phyloP scores from a whole-genome alignment of 371 early-diverging fungal genomes.

The Lichtheimia ramosa region DNA sequence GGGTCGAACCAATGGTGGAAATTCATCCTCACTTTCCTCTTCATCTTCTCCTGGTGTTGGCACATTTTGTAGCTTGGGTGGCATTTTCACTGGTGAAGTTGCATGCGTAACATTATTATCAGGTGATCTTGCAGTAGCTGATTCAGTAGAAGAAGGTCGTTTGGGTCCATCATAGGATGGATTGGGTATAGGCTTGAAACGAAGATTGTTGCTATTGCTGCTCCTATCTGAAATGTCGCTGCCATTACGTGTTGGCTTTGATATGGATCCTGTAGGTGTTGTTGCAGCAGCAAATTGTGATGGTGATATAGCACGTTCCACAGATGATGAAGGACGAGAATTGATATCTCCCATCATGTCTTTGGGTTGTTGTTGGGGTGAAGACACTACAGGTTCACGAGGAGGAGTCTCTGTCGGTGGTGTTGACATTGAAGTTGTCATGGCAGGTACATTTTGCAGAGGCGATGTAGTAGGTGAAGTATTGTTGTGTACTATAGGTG shows the following conservation, averaged over 20 bases:
- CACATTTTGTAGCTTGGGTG: neutral
- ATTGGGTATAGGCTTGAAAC: constrained; percentile 20
- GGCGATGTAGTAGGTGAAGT: constrained; percentile 1
- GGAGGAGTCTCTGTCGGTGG: neutral
- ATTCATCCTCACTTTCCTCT: constrained; percentile 16
- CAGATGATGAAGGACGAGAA: neutral
- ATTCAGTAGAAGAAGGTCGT: neutral
- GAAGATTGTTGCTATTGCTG: neutral
- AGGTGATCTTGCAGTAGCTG: neutral
- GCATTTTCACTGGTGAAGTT: neutral
- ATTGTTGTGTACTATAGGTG: neutral
- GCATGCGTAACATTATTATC: too few relatives aligned
- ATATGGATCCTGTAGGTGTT: neutral
- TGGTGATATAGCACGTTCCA: neutral
- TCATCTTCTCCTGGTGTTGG: constrained; percentile 1
- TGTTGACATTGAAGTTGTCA: neutral
- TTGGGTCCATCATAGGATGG: constrained; percentile 7
- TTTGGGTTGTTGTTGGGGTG: neutral
- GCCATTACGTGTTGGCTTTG: neutral
- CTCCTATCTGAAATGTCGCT: neutral
- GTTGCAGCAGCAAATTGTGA: too few relatives aligned
- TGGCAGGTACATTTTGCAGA: neutral
- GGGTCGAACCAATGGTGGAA: constrained; percentile 1
- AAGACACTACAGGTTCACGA: neutral
- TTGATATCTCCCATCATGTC: neutral